Conservation (phyloP, 2,329 filamentous ascomycete genomes). For the Amesomyces nigricolor region DNA sequence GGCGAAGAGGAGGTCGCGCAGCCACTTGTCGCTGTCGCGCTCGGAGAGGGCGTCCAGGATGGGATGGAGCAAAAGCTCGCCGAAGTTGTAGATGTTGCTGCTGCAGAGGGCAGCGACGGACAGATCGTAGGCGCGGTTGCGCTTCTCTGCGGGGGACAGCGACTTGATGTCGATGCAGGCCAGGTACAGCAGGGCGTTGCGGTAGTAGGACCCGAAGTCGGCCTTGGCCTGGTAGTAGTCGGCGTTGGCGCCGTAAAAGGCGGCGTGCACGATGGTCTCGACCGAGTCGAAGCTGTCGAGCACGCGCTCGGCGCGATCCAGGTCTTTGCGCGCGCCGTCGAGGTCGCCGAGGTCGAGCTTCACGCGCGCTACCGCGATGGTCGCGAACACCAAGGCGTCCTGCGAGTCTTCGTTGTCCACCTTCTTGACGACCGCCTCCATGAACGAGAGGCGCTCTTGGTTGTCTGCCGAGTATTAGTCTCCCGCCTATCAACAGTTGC, state of each 20-base stretch:
- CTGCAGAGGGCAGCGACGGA: constrained; percentile 89
- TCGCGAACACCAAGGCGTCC: constrained; percentile 92
- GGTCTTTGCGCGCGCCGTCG: constrained; percentile 76
- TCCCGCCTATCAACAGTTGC: not conserved
- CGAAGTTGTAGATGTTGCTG: constrained; percentile 97
- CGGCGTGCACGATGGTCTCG: constrained; percentile 89
- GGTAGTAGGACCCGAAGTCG: constrained; percentile 95
- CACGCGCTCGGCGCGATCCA: constrained; percentile 81
- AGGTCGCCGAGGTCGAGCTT: constrained; percentile 75
- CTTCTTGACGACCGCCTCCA: constrained; percentile 75
- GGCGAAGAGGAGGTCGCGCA: constrained; percentile 91
- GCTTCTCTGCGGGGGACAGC: constrained; percentile 68
- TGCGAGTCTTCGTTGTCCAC: constrained; percentile 90
- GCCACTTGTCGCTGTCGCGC: constrained; percentile 73
- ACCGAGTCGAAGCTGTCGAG: constrained; percentile 91
- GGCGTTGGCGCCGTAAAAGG: constrained; percentile 93
- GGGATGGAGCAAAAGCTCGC: constrained; percentile 94
- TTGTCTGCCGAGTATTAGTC: constrained; percentile 56
- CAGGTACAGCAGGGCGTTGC: constrained; percentile 94
- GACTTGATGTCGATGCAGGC: constrained; percentile 84
- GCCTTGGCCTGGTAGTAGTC: constrained; percentile 90
- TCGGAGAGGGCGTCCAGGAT: constrained; percentile 76
- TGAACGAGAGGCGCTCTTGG: constrained; percentile 77
- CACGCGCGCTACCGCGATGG: constrained; percentile 80
- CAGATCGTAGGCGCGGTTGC: constrained; percentile 83